phyloP scores from a whole-genome alignment of 495 filamentous ascomycete species.

The Hyaloscypha variabilis region DNA sequence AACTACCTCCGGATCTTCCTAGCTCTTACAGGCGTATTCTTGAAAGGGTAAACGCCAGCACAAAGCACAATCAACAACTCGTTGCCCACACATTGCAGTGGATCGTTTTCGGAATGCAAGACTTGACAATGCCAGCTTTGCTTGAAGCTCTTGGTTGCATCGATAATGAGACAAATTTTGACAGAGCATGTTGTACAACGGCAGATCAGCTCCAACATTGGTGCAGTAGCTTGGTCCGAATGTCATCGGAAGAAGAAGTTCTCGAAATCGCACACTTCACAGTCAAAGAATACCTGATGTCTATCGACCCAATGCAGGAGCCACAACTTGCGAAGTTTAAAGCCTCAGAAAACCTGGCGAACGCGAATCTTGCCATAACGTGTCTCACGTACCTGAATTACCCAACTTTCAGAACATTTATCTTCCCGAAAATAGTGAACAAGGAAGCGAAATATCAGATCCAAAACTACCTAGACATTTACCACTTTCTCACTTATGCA shows the following conservation, averaged over 20 bases:
- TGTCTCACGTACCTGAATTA: slow-evolving; percentile 25
- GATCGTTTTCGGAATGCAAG: slow-evolving; percentile 16
- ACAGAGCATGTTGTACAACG: slow-evolving; percentile 24
- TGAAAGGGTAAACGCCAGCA: slow-evolving; percentile 31
- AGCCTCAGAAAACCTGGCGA: neutral
- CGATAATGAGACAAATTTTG: slow-evolving; percentile 18
- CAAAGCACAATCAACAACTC: slow-evolving; percentile 22
- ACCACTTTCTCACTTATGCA: no score
- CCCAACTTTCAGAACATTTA: neutral
- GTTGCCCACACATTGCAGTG: slow-evolving; percentile 32
- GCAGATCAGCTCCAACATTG: slow-evolving; percentile 32
- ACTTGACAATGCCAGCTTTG: slow-evolving; percentile 22
- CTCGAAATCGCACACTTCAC: slow-evolving; percentile 41
- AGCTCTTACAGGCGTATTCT: slow-evolving; percentile 41
- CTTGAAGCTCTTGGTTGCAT: slow-evolving; percentile 32
- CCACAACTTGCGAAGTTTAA: no score
- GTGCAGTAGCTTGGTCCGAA: slow-evolving; percentile 39
- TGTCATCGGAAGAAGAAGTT: slow-evolving; percentile 8
- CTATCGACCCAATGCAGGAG: slow-evolving; percentile 15
- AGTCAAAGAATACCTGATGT: slow-evolving; percentile 38
- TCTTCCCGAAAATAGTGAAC: no score
- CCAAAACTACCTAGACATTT: no score
- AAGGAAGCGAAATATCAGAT: no score
- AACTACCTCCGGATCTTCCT: slow-evolving; percentile 36
- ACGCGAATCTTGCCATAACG: slow-evolving; percentile 8